Evolutionary conservation across 2,329 filamentous ascomycete species (phyloP).

Genomic region (Esteya vermicola): DNA sequence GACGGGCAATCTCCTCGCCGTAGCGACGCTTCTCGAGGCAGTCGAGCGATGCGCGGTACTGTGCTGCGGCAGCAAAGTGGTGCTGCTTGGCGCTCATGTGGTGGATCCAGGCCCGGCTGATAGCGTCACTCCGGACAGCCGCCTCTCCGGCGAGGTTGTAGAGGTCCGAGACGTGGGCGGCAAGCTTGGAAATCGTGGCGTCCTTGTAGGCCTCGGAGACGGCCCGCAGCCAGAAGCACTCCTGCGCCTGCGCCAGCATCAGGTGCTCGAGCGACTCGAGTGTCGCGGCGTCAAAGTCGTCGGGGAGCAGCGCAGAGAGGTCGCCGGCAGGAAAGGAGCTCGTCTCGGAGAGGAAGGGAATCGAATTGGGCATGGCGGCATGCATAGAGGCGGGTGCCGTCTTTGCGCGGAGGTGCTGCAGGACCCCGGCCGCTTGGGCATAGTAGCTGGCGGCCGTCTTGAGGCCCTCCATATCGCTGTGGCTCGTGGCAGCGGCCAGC

Average conservation of each 20-base stretch:
- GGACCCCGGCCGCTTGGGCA: slow-evolving; percentile 71
- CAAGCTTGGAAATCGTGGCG: slow-evolving; percentile 78
- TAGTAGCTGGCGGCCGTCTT: slow-evolving; percentile 85
- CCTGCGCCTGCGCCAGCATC: slow-evolving; percentile 83
- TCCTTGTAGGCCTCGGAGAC: slow-evolving; percentile 92
- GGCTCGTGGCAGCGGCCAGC: slow-evolving; percentile 68
- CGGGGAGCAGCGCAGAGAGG: slow-evolving; percentile 71
- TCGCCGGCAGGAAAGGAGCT: too few species aligned
- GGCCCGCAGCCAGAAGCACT: slow-evolving; percentile 97
- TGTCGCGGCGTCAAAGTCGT: slow-evolving; percentile 88
- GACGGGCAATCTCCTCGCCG: slow-evolving; percentile 81
- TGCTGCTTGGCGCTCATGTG: slow-evolving; percentile 95
- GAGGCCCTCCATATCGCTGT: slow-evolving; percentile 61
- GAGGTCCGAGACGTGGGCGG: slow-evolving; percentile 77
- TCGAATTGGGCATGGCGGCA: too few species aligned
- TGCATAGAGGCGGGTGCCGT: too few species aligned
- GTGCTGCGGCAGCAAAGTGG: slow-evolving; percentile 89
- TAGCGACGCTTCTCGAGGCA: slow-evolving; percentile 89
- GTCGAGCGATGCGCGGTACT: slow-evolving; percentile 82
- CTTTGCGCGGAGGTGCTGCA: slow-evolving; percentile 60
- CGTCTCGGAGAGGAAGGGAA: too few species aligned
- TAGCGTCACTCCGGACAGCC: slow-evolving; percentile 74
- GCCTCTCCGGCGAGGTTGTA: slow-evolving; percentile 76
- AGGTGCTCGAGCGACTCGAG: slow-evolving; percentile 72
- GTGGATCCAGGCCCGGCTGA: slow-evolving; percentile 94